These are phyloP conservation scores for Emydomyces testavorans DNA, from an alignment of 2,329 filamentous ascomycete species.

Conservation along the genomic window DNA sequence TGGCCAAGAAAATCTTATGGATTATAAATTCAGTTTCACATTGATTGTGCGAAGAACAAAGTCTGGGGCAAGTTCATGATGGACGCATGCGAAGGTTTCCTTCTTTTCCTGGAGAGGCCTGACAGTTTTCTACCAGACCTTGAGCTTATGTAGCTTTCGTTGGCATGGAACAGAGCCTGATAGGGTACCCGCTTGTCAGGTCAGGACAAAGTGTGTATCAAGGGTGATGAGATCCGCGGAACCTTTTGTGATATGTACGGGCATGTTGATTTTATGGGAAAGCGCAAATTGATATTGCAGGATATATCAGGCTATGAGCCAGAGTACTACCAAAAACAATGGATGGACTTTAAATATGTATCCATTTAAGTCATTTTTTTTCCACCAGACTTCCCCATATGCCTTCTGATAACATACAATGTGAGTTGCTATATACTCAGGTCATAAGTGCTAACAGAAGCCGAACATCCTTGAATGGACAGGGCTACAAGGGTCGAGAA, in stretches of 20 bases:
- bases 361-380: too few species aligned
- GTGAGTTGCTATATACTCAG: too few species aligned
- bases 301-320: background rate
- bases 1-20: background rate
- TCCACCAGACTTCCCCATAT: too few species aligned
- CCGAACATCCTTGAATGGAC: too few species aligned
- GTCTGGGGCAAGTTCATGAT: background rate
- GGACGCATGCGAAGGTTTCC: background rate
- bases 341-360: too few species aligned
- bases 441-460: too few species aligned
- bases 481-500: too few species aligned
- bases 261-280: background rate
- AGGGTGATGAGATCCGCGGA: background rate
- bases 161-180: background rate
- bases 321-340: constrained; percentile 28
- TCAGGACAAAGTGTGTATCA: background rate
- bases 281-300: constrained; percentile 6
- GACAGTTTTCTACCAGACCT: background rate
- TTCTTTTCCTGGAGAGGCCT: background rate
- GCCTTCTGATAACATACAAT: too few species aligned
- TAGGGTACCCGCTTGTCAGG: background rate
- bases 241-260: background rate
- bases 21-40: background rate
- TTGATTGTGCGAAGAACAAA: background rate
- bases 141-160: background rate